Evolutionary conservation across 345 rosid genomes (phyloP), one percentile per base, ranked within the genome.

Genomic region (Odontarrhena argentea): DNA sequence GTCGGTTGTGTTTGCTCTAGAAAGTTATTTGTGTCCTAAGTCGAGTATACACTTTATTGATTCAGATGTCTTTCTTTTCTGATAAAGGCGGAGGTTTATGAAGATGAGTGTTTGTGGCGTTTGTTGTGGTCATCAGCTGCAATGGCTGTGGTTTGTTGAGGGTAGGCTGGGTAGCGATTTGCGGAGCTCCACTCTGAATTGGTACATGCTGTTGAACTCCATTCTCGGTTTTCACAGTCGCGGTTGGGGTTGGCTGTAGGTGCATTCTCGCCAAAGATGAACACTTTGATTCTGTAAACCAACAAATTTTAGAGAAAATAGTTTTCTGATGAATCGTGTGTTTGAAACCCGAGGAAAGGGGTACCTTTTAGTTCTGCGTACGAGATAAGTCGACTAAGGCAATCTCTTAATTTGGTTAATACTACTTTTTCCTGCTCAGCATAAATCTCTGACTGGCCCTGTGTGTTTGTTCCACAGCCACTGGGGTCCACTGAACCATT

Each of bases 341-440:
- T 30, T 37, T 56, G 57, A 40, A 64, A 51, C 9, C n/a, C 4
- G 4, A 25, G 57, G 7, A 26, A 28, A 22, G 2, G 3, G 5
- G 13, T 81, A 78, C 97, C 99, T 77, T 88, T 95, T 74, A 85
- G 74, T 80, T 89, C 96, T 74, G 96, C 96, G 3, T 76, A 83
- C 49, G 90, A 87, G 75, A 95, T 89, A 55, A 95, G 91, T 73
- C 77, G 79, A 65, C 87, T 87, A 49, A 95, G 91, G 67, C 96
- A 89, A 71, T 95, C 97, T 68, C 97, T 82, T 59, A 95, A 83
- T 76, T 79, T 84, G 6, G 87, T 82, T 74, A 95, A 74, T 9
- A 91, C 81, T 41, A 84, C 58, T 77, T 84, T 91, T 69, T 95
- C 99, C 79, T 95, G 96, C 77, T 91, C 96, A 3, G 80, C 86